Evolutionary conservation across 768 basidiomycete species (phyloP).

Genomic region (Pleurotus sapidus): DNA sequence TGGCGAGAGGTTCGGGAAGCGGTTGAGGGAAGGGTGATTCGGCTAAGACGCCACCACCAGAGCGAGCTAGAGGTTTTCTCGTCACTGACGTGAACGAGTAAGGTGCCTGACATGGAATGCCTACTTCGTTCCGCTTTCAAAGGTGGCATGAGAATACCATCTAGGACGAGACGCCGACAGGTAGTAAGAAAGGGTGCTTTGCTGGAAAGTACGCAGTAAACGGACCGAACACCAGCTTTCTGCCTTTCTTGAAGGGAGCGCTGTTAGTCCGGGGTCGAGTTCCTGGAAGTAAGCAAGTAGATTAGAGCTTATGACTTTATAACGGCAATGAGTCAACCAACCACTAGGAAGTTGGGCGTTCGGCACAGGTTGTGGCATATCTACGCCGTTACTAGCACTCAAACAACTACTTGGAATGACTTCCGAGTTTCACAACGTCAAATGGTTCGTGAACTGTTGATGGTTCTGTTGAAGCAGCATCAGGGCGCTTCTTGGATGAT

Average conservation of each 20-base stretch:
- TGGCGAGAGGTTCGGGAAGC: too few relatives aligned
- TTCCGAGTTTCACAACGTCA: not conserved
- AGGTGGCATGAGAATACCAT: not conserved
- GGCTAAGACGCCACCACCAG: too few relatives aligned
- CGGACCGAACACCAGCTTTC: not conserved
- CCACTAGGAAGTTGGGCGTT: not conserved
- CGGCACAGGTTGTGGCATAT: not conserved
- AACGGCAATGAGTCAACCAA: not conserved
- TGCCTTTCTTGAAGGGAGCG: not conserved
- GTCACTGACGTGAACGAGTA: too few relatives aligned
- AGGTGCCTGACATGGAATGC: not conserved
- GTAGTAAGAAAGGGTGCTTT: not conserved
- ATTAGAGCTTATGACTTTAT: too few relatives aligned
- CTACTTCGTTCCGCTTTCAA: not conserved
- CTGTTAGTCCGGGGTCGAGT: not conserved
- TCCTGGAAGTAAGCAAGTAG: not conserved
- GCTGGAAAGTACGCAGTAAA: not conserved
- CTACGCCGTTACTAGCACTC: not conserved
- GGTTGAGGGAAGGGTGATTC: too few relatives aligned
- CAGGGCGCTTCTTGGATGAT: not conserved
- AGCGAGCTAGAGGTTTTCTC: too few relatives aligned
- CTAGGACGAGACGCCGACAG: not conserved
- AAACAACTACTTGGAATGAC: not conserved
- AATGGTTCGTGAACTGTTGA: not conserved
- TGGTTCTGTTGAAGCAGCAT: not conserved